Base-by-base conservation (phyloP, 176 grass and related monocot species). In the Aegilops bicornis region DNA sequence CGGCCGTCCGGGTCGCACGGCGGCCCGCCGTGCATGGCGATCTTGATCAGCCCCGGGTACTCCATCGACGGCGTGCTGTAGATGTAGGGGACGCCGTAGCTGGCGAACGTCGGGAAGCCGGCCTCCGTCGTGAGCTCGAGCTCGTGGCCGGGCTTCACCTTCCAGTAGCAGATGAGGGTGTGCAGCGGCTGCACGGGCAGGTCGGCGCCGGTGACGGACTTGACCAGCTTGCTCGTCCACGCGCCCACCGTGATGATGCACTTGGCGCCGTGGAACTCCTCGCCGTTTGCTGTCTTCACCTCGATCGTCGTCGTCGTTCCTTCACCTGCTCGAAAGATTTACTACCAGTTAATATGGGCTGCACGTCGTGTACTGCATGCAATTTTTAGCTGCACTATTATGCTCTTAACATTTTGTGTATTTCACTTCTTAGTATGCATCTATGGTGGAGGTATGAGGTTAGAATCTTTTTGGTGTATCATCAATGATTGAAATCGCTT, bases 81-180 rank as follows among this genome's bases (percentile, higher is more conserved):
- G 62, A 98, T 84, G 91, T 94, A 95, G 2, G 86, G 80, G 0
- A 84, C 47, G n/a, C 93, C 93, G 78, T 95, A 98, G 87, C 96
- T 95, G 0, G 93, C 91, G 86, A 98, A 98, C 79, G 96, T 95
- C 60, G 96, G 96, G 74, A 98, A 98, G 1, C 93, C 96, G 66
- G 83, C 69, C 73, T 88, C 88, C 63, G 84, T 33, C 0, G 88
- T 84, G 4, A 98, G 78, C 77, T 92, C 84, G 15, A 5, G 13
- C 82, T 94, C 91, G 23, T 8, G 88, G 3, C 91, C 91, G 1
- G 83, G 84, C 60, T 31, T 89, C 66, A 84, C 86, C 91, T 95
- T 95, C 96, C 96, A 98, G 80, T 98, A 95, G 86, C 93, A 94
- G 81, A 95, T 84, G 76, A 91, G 71, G 1, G 84, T 92, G 64